phyloP scores from a whole-genome alignment of 1,284 basidiomycete genomes.

The Cryptococcus sp. region DNA sequence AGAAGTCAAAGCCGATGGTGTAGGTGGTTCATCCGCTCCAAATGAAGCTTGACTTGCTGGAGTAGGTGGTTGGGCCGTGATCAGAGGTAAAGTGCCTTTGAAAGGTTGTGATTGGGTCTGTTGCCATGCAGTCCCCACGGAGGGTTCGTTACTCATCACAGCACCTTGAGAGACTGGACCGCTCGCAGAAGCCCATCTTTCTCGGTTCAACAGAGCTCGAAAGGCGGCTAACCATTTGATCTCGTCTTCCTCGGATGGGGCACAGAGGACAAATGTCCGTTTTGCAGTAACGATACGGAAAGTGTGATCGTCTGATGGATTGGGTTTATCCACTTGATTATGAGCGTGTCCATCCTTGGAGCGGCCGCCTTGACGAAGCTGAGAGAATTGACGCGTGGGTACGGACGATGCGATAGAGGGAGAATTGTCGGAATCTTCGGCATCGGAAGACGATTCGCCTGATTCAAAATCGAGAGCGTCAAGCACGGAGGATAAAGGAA shows the following conservation, averaged over 20 bases:
- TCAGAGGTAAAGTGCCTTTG: background rate
- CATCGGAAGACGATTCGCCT: conserved; percentile 39
- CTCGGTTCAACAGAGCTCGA: conserved; percentile 67
- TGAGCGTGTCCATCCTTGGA: conserved; percentile 3
- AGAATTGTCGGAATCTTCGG: conserved; percentile 33
- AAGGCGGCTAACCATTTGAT: conserved; percentile 97
- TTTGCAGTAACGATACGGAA: conserved; percentile 98
- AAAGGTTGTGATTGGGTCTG: background rate
- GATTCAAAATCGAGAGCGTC: conserved; percentile 85
- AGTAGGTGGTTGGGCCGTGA: background rate
- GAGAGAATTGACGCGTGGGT: background rate
- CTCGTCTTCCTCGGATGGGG: conserved; percentile 95
- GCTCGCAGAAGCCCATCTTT: conserved; percentile 15
- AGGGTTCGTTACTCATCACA: background rate
- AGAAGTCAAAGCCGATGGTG: background rate
- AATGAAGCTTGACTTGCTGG: background rate
- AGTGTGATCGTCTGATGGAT: conserved; percentile 53
- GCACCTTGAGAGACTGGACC: background rate
- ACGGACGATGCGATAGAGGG: background rate
- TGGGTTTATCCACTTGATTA: conserved; percentile 6
- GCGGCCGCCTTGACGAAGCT: background rate
- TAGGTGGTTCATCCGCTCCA: background rate
- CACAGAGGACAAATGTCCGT: conserved; percentile 80
- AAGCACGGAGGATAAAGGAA: conserved; percentile 77
- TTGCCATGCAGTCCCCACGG: background rate